Base-by-base conservation (phyloP, 225 moss, liverwort and hornwort genomes). In the Straminergon stramineum region DNA sequence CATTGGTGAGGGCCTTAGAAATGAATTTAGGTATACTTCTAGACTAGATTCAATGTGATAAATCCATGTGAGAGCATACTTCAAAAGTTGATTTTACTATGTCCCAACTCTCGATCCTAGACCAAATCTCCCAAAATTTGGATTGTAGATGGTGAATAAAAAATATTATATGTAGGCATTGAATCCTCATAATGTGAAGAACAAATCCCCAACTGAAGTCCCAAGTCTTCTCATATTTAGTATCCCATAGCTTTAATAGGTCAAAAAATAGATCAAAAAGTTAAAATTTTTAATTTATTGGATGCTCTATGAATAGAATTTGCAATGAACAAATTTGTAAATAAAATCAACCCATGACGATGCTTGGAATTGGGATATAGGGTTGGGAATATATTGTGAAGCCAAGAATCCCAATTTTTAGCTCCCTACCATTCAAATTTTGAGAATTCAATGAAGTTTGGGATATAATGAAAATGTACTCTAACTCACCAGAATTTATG, bases 381-480 rank as follows among this genome's bases (percentile, higher is more conserved):
- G 6, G 35, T 8, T 67, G 35, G 6, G 4, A 67, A 67, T 0
- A 67, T 67, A 67, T 3, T 35, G 11, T 21, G 5, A 37, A 68
- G 4, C 6, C 21, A 11, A 4, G 21, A 68, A 1, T 21, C 21
- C 68, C 12, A 68, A 68, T 20, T 21, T 68, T 21, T 2, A 68
- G 0, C 68, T 37, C 6, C 37, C 15, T 1, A 21, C 21, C 12
- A 68, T 6, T 68, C 2, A 68, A 0, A 37, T 3, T 68, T 68
- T 68, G 37, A 37, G 6, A 21, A 37, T 68, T 21, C 1, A 67
- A 0, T 37, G 21, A 68, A 1, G 2, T 37, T 37, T 68, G 20
- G 12, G 2, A 21, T 2, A 0, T 37, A 68, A 37, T 21, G 11
- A 37, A 6, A 67, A 67, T 1, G 0, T 24, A 2, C 1, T 6